Base-by-base conservation (phyloP, 768 basidiomycete genomes). In the Melanogaster broomeanus region DNA sequence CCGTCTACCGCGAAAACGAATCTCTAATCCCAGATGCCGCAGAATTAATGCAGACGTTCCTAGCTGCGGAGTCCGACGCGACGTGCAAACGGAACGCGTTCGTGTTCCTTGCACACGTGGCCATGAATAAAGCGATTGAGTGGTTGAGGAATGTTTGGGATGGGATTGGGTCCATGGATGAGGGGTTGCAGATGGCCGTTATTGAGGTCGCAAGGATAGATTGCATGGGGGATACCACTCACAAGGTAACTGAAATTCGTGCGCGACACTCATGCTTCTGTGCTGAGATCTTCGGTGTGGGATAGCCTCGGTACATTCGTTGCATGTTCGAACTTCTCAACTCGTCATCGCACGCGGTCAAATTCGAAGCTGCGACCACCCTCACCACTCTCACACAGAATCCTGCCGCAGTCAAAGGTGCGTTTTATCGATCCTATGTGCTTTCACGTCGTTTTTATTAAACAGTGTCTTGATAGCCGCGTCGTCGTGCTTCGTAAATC, bases 41-140 rank as follows among this genome's bases (percentile, higher is more conserved):
- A 2, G 96, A 98, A 68, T 82, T 98, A 66, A 88, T 98, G 69
- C 85, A 92, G 62, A 95, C 94, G 4, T 98, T 98, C 83, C 84
- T 98, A 49, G 87, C 87, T 22, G 96, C 95, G 40, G 96, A 98
- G 74, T 87, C 87, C 21, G 97, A 99, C 72, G 86, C 93, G 45
- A 95, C 93, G 4, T 98, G 95, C 76, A 94, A 95, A 66, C 86
- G 95, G 10, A 98, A 99, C 65, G 96, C 96, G 8, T 84, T 99
- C 68, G 93, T 96, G 39, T 94, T 96, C 70, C 84, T 98, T 28
- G 85, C 92, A 38, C 77, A 86, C 58, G 88, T 85, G 53, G 84
- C 94, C 3, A 92, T 95, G 77, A 81, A 84, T 0, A 93, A 88
- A 62, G 97, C 95, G 1, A 91, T 94, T 55, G 90, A 97, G 62